phyloP scores from a whole-genome alignment of 805 yeast genomes.

The Lipomyces anomalus region DNA sequence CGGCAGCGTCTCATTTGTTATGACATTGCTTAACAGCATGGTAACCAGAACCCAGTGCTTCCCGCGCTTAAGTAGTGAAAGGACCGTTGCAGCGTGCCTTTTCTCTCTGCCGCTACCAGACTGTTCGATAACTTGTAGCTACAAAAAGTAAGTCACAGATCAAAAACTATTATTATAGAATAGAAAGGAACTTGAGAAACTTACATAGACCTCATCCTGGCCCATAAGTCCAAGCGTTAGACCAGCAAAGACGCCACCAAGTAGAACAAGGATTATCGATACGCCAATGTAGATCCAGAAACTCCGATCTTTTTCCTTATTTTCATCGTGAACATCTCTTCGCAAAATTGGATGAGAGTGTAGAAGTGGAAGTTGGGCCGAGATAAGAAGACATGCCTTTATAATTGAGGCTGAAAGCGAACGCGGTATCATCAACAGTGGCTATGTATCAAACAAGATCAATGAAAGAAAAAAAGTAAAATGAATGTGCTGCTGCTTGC shows the following conservation, averaged over 20 bases:
- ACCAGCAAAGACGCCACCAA: slow-evolving; percentile 91
- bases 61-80: slow-evolving; percentile 67
- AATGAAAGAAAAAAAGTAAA: too few species aligned
- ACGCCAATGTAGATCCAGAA: slow-evolving; percentile 35
- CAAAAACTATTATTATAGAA: not conserved
- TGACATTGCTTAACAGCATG: slow-evolving; percentile 40
- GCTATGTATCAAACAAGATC: too few species aligned
- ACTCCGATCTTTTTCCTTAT: slow-evolving; percentile 22
- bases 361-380: slow-evolving; percentile 8
- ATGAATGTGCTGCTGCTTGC: too few species aligned
- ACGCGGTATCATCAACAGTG: slow-evolving; percentile 13
- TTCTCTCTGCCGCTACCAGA: slow-evolving; percentile 70
- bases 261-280: slow-evolving; percentile 56
- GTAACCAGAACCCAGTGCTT: slow-evolving; percentile 97
- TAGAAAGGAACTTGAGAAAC: not conserved
- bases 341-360: not conserved
- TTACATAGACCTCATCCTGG: slow-evolving; percentile 81
- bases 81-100: slow-evolving; percentile 63
- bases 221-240: slow-evolving; percentile 96
- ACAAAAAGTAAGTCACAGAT: not conserved
- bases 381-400: slow-evolving; percentile 17
- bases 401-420: slow-evolving; percentile 10
- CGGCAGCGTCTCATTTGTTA: slow-evolving; percentile 67
- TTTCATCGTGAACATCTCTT: slow-evolving; percentile 19
- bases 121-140: slow-evolving; percentile 74